A percentile compares a stretch with the other conserved stretches of the same genome.
Evolutionary conservation across 768 basidiomycete genomes (phyloP).

Genomic region (Lentinula boryana): DNA sequence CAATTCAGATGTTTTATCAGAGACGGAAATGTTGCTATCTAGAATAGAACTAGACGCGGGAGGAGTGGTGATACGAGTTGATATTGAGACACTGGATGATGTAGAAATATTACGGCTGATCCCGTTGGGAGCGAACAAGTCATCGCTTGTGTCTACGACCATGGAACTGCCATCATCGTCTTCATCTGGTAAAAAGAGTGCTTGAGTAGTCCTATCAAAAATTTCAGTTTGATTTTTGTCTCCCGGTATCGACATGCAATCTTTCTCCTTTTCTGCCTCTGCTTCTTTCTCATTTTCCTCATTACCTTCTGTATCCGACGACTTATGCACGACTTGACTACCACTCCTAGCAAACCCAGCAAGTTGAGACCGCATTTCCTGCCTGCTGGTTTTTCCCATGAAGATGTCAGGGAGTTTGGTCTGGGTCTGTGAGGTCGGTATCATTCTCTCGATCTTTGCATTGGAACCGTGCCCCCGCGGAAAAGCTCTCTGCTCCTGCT

Average conservation of each 20-base stretch:
- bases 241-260: slow-evolving; percentile 16
- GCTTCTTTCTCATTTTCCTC: slow-evolving; percentile 14
- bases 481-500: not conserved
- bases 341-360: slow-evolving; percentile 50
- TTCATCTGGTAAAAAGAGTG: slow-evolving; percentile 3
- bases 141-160: slow-evolving; percentile 10
- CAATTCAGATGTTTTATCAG: slow-evolving; percentile 1
- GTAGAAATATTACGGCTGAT: not conserved
- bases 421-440: not conserved
- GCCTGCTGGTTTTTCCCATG: not conserved
- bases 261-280: slow-evolving; percentile 17
- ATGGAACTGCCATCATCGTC: slow-evolving; percentile 13
- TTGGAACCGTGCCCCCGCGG: not conserved
- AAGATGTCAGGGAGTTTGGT: not conserved
- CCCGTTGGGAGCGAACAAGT: slow-evolving; percentile 1
- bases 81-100: not conserved
- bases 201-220: not conserved
- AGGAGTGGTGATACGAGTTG: not conserved
- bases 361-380: slow-evolving; percentile 22
- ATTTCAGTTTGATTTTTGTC: not conserved
- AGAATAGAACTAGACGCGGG: not conserved
- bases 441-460: not conserved
- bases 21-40: not conserved
- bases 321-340: slow-evolving; percentile 22
- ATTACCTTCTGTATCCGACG: slow-evolving; percentile 14